phyloP scores from a whole-genome alignment of 495 filamentous ascomycete species.

The Monascus purpureus region DNA sequence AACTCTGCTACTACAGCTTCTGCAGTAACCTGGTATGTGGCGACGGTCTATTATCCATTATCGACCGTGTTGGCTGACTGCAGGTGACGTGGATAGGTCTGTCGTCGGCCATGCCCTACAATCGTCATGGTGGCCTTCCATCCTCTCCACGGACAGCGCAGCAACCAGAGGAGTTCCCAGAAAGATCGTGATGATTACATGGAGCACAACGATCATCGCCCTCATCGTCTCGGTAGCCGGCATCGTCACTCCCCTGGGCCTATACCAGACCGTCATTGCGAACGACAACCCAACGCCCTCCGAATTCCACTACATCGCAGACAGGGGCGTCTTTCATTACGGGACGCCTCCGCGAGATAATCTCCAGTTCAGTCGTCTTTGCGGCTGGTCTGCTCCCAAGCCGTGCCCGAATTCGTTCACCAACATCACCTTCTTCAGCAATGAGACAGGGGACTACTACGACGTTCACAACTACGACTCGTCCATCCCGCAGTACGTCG shows the following conservation, averaged over 20 bases:
- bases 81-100: conserved; percentile 5
- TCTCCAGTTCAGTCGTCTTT: conserved; percentile 1
- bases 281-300: neutral
- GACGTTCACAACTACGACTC: neutral
- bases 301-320: conserved; percentile 7
- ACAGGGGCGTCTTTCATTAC: conserved; percentile 2
- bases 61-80: too few relatives aligned
- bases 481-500: conserved; percentile 11
- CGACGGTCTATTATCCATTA: neutral
- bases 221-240: conserved; percentile 6
- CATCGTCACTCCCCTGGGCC: conserved; percentile 17
- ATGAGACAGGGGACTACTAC: neutral
- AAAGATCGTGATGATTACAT: neutral
- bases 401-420: neutral
- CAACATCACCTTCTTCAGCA: neutral
- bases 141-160: conserved; percentile 9
- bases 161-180: conserved; percentile 2
- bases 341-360: conserved; percentile 3
- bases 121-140: conserved; percentile 11
- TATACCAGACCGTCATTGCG: conserved; percentile 9
- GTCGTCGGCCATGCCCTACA: conserved; percentile 8
- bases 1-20: conserved; percentile 1
- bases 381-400: neutral
- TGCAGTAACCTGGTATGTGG: neutral
- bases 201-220: neutral